Percentiles rank a stretch among this genome's conserved stretches.
Evolutionary conservation across 2,329 filamentous ascomycete species (phyloP).

Genomic region (Colletotrichum endophyticum): DNA sequence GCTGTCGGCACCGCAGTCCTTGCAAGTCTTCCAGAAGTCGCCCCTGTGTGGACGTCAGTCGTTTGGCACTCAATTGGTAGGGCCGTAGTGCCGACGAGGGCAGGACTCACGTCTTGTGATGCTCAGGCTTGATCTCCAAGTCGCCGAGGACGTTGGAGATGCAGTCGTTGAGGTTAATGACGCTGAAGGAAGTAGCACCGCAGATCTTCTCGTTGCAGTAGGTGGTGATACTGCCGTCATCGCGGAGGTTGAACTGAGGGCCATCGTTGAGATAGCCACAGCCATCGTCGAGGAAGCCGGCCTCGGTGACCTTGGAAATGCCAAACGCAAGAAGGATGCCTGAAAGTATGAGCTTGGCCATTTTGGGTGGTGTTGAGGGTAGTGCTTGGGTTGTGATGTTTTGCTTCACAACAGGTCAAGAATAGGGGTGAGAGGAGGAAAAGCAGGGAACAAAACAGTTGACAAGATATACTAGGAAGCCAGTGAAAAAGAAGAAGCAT

Average conservation of each 20-base stretch:
- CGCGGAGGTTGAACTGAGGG: neutral
- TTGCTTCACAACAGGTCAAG: neutral
- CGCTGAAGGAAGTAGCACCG: neutral
- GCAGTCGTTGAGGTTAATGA: slow-evolving; percentile 14
- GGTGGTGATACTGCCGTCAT: slow-evolving; percentile 3
- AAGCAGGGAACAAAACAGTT: neutral
- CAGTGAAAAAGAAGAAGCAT: neutral
- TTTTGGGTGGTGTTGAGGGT: neutral
- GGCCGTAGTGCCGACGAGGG: neutral
- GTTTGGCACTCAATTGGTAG: too few species aligned
- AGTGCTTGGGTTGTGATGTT: neutral
- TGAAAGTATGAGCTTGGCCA: neutral
- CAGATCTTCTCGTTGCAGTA: slow-evolving; percentile 15
- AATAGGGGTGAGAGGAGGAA: neutral
- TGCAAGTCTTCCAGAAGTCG: slow-evolving; percentile 7
- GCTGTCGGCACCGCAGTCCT: neutral
- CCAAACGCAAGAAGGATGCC: neutral
- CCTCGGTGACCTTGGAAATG: neutral
- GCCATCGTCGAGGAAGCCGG: slow-evolving; percentile 5
- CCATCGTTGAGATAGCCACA: slow-evolving; percentile 1
- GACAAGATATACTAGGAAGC: neutral
- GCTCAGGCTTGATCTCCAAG: neutral
- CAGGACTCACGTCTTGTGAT: neutral
- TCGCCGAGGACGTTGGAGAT: neutral
- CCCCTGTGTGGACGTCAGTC: neutral